Percentiles rank a stretch among this genome's conserved stretches.
These are phyloP conservation scores for Pichia membranifaciens DNA, from an alignment of 805 yeast genomes.

Conservation along the genomic window DNA sequence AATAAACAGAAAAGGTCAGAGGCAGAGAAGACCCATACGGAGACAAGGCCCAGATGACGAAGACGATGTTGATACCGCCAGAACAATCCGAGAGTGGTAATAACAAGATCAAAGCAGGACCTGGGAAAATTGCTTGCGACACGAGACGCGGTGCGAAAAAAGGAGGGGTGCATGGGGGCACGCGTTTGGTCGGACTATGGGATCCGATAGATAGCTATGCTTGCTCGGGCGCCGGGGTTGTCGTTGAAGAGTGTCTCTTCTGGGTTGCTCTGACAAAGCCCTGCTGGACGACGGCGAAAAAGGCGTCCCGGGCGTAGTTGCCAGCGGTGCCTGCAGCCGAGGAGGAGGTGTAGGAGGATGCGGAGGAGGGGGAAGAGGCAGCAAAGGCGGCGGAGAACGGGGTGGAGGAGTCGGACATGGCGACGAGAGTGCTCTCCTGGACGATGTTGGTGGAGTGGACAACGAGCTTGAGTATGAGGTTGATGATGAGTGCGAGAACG, in stretches of 20 bases:
- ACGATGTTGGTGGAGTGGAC: too few species aligned
- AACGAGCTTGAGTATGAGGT: too few species aligned
- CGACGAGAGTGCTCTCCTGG: background rate
- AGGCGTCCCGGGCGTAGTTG: background rate
- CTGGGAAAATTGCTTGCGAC: too few species aligned
- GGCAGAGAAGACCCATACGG: too few species aligned
- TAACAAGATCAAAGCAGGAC: too few species aligned
- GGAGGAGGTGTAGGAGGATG: background rate
- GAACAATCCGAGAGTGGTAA: too few species aligned
- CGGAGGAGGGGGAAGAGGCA: background rate
- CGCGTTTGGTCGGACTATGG: too few species aligned
- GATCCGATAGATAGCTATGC: too few species aligned
- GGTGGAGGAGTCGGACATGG: background rate
- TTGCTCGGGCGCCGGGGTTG: background rate
- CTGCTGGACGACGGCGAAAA: constrained; percentile 3
- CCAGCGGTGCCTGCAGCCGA: background rate
- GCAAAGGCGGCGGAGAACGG: background rate
- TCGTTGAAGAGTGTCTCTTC: background rate
- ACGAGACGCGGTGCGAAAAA: background rate
- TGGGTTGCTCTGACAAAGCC: constrained; percentile 2
- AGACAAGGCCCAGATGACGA: too few species aligned
- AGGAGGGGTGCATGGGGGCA: background rate
- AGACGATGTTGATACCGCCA: too few species aligned
- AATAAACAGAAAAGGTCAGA: too few species aligned
- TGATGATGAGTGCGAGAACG: too few species aligned